These are phyloP conservation scores for Ormosia semicastrata DNA, from an alignment of 306 rosid genomes.

Conservation along the genomic window DNA sequence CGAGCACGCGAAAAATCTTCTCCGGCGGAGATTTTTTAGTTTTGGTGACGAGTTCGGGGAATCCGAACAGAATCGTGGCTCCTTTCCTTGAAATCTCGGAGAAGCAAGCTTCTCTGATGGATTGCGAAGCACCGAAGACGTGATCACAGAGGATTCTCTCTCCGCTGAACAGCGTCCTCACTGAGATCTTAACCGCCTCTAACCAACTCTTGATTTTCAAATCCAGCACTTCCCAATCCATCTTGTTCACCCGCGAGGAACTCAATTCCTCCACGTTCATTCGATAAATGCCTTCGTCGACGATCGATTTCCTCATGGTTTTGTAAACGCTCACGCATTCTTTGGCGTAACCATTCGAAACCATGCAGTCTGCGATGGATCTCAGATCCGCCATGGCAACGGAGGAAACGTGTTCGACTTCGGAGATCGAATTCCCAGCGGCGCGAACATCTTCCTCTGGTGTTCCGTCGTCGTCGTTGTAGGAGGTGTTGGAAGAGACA, in stretches of 20 bases:
- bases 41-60: conserved; percentile 56
- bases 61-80: conserved; percentile 54
- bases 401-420: conserved; percentile 54
- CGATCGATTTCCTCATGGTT: conserved; percentile 58
- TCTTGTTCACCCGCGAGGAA: conserved; percentile 49
- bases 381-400: conserved; percentile 53
- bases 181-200: conserved; percentile 46
- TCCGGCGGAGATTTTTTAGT: conserved; percentile 48
- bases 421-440: conserved; percentile 47
- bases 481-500: conserved; percentile 47
- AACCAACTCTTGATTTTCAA: conserved; percentile 58
- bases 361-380: conserved; percentile 73
- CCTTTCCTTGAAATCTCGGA: conserved; percentile 59
- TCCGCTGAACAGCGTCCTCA: conserved; percentile 57
- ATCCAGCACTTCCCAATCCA: conserved; percentile 56
- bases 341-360: conserved; percentile 67
- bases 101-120: conserved; percentile 64
- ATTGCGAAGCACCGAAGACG: conserved; percentile 49
- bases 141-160: conserved; percentile 73
- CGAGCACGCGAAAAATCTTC: conserved; percentile 60
- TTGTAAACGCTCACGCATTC: conserved; percentile 65
- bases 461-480: conserved; percentile 40
- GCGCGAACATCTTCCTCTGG: conserved; percentile 39
- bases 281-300: conserved; percentile 65
- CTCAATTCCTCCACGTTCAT: conserved; percentile 54